Percentiles rank a stretch among this genome's conserved stretches.
These are phyloP conservation scores for Talaromyces sp. DNA, from an alignment of 2,329 filamentous ascomycete genomes.

Conservation along the genomic window DNA sequence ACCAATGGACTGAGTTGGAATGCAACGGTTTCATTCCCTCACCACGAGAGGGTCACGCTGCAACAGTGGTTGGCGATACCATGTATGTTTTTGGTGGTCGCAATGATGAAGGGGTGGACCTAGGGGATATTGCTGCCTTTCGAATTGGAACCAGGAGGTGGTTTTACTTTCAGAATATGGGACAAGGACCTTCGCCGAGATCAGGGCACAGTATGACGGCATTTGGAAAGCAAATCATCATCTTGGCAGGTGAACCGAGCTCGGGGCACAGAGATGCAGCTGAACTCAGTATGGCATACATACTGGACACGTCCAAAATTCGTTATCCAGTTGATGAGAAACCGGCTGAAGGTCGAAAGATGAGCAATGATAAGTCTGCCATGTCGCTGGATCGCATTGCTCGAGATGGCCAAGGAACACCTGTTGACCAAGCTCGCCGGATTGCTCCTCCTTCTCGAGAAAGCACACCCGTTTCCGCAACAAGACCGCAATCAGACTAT, in stretches of 20 bases:
- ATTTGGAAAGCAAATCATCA: conserved; percentile 84
- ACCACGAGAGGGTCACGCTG: conserved; percentile 88
- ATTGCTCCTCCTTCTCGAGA: conserved; percentile 39
- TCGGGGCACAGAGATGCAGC: conserved; percentile 72
- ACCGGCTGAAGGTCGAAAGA: conserved; percentile 33
- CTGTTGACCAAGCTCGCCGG: conserved; percentile 30
- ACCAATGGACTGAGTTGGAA: conserved; percentile 81
- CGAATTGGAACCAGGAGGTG: conserved; percentile 77
- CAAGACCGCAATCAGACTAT: conserved; percentile 22
- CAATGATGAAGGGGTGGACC: conserved; percentile 84
- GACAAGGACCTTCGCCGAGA: conserved; percentile 83
- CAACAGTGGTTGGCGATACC: conserved; percentile 88
- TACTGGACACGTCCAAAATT: conserved; percentile 93
- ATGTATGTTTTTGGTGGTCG: conserved; percentile 99
- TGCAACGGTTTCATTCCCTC: conserved; percentile 97
- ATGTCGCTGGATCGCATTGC: conserved; percentile 36
- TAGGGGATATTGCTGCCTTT: conserved; percentile 88
- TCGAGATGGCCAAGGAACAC: conserved; percentile 35
- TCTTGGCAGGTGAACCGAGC: conserved; percentile 90
- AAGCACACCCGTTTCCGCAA: conserved; percentile 29
- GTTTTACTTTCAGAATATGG: conserved; percentile 99
- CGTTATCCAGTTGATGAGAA: conserved; percentile 78
- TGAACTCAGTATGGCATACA: conserved; percentile 82
- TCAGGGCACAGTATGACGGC: conserved; percentile 98
- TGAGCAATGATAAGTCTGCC: conserved; percentile 39